phyloP scores from a whole-genome alignment of 1,139 yeast species.

The Geotrichum carabidarum region DNA sequence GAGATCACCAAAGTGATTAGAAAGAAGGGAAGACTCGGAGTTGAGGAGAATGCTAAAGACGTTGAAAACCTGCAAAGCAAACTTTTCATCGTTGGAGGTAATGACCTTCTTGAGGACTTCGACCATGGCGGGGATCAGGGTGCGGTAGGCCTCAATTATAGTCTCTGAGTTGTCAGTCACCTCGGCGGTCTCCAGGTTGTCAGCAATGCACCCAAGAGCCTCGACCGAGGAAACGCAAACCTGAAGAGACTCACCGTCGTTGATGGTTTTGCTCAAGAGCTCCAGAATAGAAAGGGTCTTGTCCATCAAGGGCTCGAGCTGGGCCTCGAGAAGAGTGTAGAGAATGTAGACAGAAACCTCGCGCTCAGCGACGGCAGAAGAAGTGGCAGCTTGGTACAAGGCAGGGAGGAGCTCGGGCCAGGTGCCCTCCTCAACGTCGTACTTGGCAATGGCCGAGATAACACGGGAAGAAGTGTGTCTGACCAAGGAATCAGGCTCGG shows the following conservation, averaged over 20 bases:
- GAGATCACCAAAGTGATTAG: slow-evolving; percentile 67
- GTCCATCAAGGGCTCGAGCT: slow-evolving; percentile 56
- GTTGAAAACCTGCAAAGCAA: slow-evolving; percentile 73
- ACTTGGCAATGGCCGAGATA: slow-evolving; percentile 76
- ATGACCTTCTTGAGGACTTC: slow-evolving; percentile 75
- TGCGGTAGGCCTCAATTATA: slow-evolving; percentile 56
- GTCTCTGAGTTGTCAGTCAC: slow-evolving; percentile 41
- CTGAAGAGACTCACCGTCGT: slow-evolving; percentile 59
- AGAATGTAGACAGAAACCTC: slow-evolving; percentile 83
- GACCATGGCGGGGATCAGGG: slow-evolving; percentile 74
- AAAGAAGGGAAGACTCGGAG: slow-evolving; percentile 71
- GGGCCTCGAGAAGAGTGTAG: slow-evolving; percentile 67
- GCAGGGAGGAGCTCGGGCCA: slow-evolving; percentile 80
- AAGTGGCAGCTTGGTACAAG: slow-evolving; percentile 60
- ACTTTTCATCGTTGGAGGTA: slow-evolving; percentile 61
- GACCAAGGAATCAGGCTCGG: slow-evolving; percentile 59
- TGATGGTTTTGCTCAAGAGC: slow-evolving; percentile 61
- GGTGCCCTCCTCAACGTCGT: slow-evolving; percentile 58
- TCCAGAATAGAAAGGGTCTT: slow-evolving; percentile 63
- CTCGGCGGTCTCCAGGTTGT: slow-evolving; percentile 51
- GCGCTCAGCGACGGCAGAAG: slow-evolving; percentile 56
- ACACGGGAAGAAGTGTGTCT: slow-evolving; percentile 90
- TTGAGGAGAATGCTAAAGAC: slow-evolving; percentile 76
- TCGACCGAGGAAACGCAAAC: slow-evolving; percentile 79
- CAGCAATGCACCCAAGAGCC: slow-evolving; percentile 74